Evolutionary conservation across 352 stramenopile genomes (phyloP).

Genomic region (Aphanomyces euteiches): DNA sequence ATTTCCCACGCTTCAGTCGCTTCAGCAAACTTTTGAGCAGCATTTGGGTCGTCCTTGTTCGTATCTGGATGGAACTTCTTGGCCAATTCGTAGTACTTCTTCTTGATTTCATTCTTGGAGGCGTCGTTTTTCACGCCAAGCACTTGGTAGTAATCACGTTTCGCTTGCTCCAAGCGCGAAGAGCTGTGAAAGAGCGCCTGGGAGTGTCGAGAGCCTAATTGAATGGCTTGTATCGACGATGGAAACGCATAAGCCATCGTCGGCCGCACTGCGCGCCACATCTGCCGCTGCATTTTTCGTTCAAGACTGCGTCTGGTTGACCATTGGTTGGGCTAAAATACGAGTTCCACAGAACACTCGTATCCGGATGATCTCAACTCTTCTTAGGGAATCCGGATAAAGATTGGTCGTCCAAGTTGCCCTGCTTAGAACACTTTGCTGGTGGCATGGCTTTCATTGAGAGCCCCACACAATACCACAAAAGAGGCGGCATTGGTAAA

Average conservation of each 20-base stretch:
- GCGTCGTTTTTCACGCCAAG: constrained; percentile 86
- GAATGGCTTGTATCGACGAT: background rate
- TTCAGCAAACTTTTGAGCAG: constrained; percentile 90
- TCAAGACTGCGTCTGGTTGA: constrained; percentile 10
- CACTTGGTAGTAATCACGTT: constrained; percentile 97
- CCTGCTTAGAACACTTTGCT: no score
- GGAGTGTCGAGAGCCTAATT: background rate
- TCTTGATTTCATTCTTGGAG: constrained; percentile 96
- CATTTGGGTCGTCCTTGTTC: constrained; percentile 91
- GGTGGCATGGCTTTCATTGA: no score
- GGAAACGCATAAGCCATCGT: background rate
- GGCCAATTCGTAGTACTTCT: constrained; percentile 95
- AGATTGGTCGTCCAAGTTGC: no score
- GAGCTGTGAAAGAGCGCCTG: constrained; percentile 63
- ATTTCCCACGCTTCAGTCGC: constrained; percentile 93
- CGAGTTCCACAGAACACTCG: background rate
- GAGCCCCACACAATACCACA: no score
- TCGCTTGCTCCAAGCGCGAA: constrained; percentile 45
- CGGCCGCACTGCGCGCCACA: constrained; percentile 4
- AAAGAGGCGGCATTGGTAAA: no score
- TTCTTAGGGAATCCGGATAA: no score
- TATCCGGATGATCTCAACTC: no score
- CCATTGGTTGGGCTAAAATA: constrained; percentile 13
- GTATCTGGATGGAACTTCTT: constrained; percentile 98
- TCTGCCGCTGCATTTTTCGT: constrained; percentile 12